phyloP scores from a whole-genome alignment of 495 filamentous ascomycete species.

The Geopyxis carbonaria region DNA sequence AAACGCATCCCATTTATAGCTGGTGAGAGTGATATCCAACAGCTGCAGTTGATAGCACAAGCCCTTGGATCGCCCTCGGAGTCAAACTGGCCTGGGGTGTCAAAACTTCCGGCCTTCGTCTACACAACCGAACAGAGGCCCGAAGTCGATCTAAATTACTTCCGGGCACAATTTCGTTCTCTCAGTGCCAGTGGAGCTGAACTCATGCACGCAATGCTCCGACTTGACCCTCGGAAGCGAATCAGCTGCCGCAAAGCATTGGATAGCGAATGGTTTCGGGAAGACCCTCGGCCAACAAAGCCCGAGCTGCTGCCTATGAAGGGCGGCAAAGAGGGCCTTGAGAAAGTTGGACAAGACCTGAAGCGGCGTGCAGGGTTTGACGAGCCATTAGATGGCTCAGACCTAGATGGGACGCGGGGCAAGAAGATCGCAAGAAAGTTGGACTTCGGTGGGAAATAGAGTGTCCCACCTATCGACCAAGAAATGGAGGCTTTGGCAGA shows the following conservation, averaged over 20 bases:
- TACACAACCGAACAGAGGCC: constrained; percentile 41
- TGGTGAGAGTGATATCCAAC: constrained; percentile 63
- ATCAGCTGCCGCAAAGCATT: constrained; percentile 59
- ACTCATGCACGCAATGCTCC: constrained; percentile 68
- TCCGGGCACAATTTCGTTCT: constrained; percentile 52
- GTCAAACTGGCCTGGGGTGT: constrained; percentile 88
- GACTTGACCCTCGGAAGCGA: constrained; percentile 68
- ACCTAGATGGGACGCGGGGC: constrained; percentile 43
- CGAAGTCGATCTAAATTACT: constrained; percentile 49
- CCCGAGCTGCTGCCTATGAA: constrained; percentile 67
- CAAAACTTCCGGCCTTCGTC: constrained; percentile 57
- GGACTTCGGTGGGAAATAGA: no score
- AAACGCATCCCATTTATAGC: constrained; percentile 64
- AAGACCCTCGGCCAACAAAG: constrained; percentile 63
- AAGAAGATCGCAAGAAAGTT: constrained; percentile 70
- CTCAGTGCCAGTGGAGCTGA: constrained; percentile 69
- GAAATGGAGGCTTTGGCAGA: no score
- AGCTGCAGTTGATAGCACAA: constrained; percentile 62
- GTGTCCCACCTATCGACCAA: no score
- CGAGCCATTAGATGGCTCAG: constrained; percentile 46
- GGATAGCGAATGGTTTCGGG: constrained; percentile 71
- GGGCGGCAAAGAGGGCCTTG: constrained; percentile 41
- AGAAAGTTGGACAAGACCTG: constrained; percentile 71
- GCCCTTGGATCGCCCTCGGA: constrained; percentile 83
- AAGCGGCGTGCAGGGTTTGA: constrained; percentile 61